Base-by-base conservation (phyloP, 805 yeast genomes). In the Zygoascus flipseniorum region DNA sequence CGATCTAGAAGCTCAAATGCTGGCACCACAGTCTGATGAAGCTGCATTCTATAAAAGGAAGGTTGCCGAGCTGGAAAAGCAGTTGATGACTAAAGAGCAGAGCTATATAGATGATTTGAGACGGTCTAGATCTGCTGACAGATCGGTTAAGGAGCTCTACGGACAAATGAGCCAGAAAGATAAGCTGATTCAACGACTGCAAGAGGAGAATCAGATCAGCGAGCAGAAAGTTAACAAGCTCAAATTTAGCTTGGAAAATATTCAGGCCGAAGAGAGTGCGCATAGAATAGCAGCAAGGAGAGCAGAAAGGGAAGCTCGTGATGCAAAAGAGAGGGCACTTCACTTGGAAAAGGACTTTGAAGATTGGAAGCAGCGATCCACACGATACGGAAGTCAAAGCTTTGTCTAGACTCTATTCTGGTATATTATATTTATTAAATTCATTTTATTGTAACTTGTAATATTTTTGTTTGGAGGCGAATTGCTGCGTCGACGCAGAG, bases 321-420 rank as follows among this genome's bases (percentile, higher is more conserved):
- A 77, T 47, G 68, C 74, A 56, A 74, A 75, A 53, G 84, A 81
- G 60, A 68, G 66, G 41, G 65, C 76, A 52, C 62, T 80, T 50
- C 58, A 69, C 48, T 64, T 80, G 56, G 83, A 81, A 62, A 74
- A 71, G 55, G 85, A 81, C 62, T 69, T 81, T 14, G 72, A 78
- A 54, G 61, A 58, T 19, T 62, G 66, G 66, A 62, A 59, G 53
- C 54, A 54, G n/a, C 58, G 65, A 45, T 56, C 55, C 49, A 64
- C 58, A 31, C 49, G 20, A 32, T 47, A 47, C 14, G 37, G 48
- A 14, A n/a, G 35, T 18, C n/a, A 43, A 19, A 26, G 32, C 10
- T 47, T 47, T 32, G 39, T 31, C 10, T 31, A 45, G n/a, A 45
- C 5, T n/a, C 6, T 43, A 43, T n/a, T 16, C n/a, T 13, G n/a